Evolutionary conservation across 495 filamentous ascomycete genomes (phyloP), one percentile per base, ranked within the genome.

Genomic region (Friedmanniomyces simplex): DNA sequence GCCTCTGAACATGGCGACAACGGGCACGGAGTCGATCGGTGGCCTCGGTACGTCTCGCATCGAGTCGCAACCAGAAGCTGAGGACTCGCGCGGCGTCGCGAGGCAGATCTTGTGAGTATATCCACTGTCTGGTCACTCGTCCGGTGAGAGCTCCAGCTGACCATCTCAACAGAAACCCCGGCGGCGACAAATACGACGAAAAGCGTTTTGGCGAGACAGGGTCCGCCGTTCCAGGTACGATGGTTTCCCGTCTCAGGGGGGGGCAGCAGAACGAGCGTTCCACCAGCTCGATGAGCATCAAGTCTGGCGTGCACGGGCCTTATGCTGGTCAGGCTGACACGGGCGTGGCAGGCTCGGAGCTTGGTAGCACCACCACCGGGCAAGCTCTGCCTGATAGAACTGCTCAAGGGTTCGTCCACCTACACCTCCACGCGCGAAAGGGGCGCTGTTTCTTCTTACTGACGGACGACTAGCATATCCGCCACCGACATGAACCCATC

Each of bases 251-350:
- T 20, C 45, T 47, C 30, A 1, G n/a, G n/a, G n/a, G n/a, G n/a
- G n/a, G n/a, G 54, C 54, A 13, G 30, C 20, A 26, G 13, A 32
- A 34, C 3, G 49, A 52, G 26, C 30, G 30, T 22, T 25, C 18
- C 14, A 41, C 32, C 21, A 72, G 69, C 60, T 58, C 46, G 1
- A 55, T 63, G 25, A 67, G 65, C 52, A 64, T 72, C 55, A 69
- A 68, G 56, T 70, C 68, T 39, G 68, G 69, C 32, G 56, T 67
- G 11, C 37, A 61, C 26, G 69, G 69, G 30, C 49, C 56, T 4
- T 62, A 52, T 39, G 49, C 55, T 49, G 13, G 22, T 13, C 12
- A 28, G n/a, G 51, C 57, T 60, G 50, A 30, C 61, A 63, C n/a
- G 18, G 22, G 36, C 13, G 21, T 54, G 52, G 21, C 36, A 41